Percentiles rank a stretch among this genome's conserved stretches.
Conservation (phyloP, 2,329 filamentous ascomycete species). For the Septoria linicola region DNA sequence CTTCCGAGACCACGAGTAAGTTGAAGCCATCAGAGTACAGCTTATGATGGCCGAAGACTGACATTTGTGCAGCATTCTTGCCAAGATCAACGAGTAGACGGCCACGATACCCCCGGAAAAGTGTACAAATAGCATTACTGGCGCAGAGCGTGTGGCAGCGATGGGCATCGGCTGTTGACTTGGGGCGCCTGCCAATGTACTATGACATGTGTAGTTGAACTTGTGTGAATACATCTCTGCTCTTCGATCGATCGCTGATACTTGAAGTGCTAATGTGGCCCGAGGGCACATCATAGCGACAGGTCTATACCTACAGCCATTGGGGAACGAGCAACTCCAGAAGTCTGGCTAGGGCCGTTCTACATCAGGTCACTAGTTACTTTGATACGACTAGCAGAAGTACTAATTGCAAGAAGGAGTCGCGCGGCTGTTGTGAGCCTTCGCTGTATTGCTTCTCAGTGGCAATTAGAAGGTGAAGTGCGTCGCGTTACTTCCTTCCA, state of each 20-base stretch:
- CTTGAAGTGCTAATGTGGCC: neutral
- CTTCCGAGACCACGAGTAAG: slow-evolving; percentile 97
- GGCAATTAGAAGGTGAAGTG: too few species aligned
- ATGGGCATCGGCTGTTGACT: slow-evolving; percentile 8
- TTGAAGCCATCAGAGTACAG: neutral
- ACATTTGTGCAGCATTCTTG: slow-evolving; percentile 70
- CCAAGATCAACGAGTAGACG: slow-evolving; percentile 94
- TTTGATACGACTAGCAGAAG: too few species aligned
- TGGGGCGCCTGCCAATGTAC: slow-evolving; percentile 14
- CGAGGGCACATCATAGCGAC: too few species aligned
- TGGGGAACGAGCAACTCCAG: too few species aligned
- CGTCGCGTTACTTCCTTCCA: too few species aligned
- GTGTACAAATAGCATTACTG: slow-evolving; percentile 32
- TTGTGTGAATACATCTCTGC: slow-evolving; percentile 20
- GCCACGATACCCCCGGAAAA: slow-evolving; percentile 23
- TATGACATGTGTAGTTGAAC: slow-evolving; percentile 18
- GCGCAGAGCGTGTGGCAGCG: slow-evolving; percentile 12
- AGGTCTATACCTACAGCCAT: too few species aligned
- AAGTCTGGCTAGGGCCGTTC: too few species aligned
- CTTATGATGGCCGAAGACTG: slow-evolving; percentile 14
- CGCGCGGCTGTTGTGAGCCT: too few species aligned
- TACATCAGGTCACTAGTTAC: too few species aligned
- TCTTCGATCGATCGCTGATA: slow-evolving; percentile 3
- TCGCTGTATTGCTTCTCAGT: too few species aligned
- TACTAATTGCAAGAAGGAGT: too few species aligned